These are phyloP conservation scores for Claviceps purpurea DNA, from an alignment of 2,329 filamentous ascomycete species.

Conservation along the genomic window DNA sequence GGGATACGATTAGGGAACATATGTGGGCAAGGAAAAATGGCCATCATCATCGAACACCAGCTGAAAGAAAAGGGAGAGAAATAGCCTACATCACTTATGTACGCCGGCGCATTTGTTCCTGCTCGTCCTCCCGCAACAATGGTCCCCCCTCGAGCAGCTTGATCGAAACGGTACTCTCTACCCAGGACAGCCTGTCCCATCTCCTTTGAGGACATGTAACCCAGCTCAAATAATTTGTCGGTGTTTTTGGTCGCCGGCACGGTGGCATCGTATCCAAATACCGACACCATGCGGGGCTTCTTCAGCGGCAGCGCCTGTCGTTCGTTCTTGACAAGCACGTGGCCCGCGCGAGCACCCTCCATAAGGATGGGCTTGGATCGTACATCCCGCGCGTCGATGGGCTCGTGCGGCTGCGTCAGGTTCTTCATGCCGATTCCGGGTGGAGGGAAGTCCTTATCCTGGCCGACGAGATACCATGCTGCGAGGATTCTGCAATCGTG, in stretches of 20 bases:
- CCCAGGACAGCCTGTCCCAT: constrained; percentile 32
- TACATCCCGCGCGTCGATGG: constrained; percentile 35
- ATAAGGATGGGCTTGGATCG: constrained; percentile 30
- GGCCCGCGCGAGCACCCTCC: constrained; percentile 45
- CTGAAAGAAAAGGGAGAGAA: background rate
- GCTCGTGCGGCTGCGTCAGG: constrained; percentile 32
- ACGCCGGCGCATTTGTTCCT: constrained; percentile 35
- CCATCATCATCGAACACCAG: no score
- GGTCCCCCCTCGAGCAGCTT: constrained; percentile 36
- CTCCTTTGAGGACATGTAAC: constrained; percentile 32
- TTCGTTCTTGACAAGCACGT: constrained; percentile 66
- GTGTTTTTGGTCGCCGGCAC: constrained; percentile 33
- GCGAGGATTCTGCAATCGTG: constrained; percentile 41
- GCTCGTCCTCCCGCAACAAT: constrained; percentile 39
- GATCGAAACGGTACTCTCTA: constrained; percentile 29
- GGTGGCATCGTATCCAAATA: constrained; percentile 53
- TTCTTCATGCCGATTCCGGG: constrained; percentile 47
- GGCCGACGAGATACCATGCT: constrained; percentile 43
- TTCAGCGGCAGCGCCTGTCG: constrained; percentile 47
- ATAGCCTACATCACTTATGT: constrained; percentile 32
- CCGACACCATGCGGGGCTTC: constrained; percentile 40
- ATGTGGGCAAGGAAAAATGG: no score
- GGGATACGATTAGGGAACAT: background rate
- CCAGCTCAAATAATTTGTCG: constrained; percentile 29
- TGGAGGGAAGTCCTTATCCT: constrained; percentile 30